phyloP scores from a whole-genome alignment of 2,329 filamentous ascomycete genomes.

The Cryphonectria parasitica region DNA sequence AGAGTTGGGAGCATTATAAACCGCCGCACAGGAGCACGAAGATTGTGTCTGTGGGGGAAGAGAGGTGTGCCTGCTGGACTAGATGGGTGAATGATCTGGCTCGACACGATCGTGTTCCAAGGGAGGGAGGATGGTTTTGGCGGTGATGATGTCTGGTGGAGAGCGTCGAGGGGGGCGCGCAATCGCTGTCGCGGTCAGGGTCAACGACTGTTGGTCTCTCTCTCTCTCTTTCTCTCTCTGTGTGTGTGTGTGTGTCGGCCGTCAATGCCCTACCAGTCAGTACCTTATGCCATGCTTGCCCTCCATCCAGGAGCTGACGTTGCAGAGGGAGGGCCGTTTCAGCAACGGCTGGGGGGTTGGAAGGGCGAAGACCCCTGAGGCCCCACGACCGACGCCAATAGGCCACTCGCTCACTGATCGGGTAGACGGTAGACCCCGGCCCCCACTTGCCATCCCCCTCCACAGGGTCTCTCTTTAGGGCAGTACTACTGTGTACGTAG shows the following conservation, averaged over 20 bases:
- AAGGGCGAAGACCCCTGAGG: constrained; percentile 3
- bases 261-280: constrained; percentile 4
- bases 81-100: constrained; percentile 19
- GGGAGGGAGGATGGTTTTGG: constrained; percentile 8
- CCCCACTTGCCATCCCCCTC: background rate
- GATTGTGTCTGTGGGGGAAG: background rate
- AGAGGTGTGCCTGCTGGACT: constrained; percentile 8
- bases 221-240: background rate
- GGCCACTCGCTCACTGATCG: background rate
- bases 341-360: constrained; percentile 11
- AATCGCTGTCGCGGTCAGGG: constrained; percentile 1
- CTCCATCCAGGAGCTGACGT: constrained; percentile 11
- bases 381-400: background rate
- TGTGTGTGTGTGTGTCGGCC: constrained; percentile 2
- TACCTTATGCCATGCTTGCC: constrained; percentile 5
- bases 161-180: background rate
- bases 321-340: constrained; percentile 14
- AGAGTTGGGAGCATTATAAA: constrained; percentile 22
- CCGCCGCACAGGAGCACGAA: constrained; percentile 6
- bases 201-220: background rate
- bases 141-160: constrained; percentile 8
- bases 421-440: constrained; percentile 10
- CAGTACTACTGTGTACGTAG: background rate
- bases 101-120: constrained; percentile 26
- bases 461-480: background rate